Conservation (phyloP, 495 filamentous ascomycete genomes). For the Penicillium paradoxum region DNA sequence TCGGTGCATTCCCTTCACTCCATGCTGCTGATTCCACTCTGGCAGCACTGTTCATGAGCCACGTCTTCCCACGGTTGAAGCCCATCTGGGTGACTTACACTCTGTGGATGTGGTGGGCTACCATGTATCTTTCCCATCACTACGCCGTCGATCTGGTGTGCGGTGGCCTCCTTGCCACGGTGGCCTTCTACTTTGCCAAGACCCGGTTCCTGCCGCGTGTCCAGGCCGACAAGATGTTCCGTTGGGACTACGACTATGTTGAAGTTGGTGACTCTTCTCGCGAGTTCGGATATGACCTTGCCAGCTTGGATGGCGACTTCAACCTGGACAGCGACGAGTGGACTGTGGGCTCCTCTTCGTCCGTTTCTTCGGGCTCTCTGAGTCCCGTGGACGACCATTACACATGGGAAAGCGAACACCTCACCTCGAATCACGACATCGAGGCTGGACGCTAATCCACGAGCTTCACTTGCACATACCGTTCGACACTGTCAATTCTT, state of each 20-base stretch:
- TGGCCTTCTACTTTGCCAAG: constrained; percentile 74
- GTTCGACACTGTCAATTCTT: constrained; percentile 19
- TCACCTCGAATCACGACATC: constrained; percentile 51
- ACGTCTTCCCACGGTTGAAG: constrained; percentile 76
- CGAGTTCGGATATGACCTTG: constrained; percentile 52
- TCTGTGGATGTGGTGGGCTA: constrained; percentile 96
- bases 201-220: constrained; percentile 73
- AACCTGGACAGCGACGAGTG: constrained; percentile 64
- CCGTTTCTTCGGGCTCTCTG: constrained; percentile 56
- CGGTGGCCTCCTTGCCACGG: constrained; percentile 73
- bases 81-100: constrained; percentile 75
- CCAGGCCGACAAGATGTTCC: constrained; percentile 75
- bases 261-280: constrained; percentile 64
- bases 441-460: constrained; percentile 41
- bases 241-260: constrained; percentile 95
- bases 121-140: constrained; percentile 94
- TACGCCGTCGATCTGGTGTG: constrained; percentile 91
- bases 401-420: constrained; percentile 58
- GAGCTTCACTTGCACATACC: constrained; percentile 26
- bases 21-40: constrained; percentile 82
- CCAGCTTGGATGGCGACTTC: constrained; percentile 52
- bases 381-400: constrained; percentile 59
- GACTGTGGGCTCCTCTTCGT: constrained; percentile 69
- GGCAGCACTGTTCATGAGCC: constrained; percentile 87
- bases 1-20: constrained; percentile 89